Base-by-base conservation (phyloP, 1,139 yeast genomes). In the Yamadazyma taylorii region DNA sequence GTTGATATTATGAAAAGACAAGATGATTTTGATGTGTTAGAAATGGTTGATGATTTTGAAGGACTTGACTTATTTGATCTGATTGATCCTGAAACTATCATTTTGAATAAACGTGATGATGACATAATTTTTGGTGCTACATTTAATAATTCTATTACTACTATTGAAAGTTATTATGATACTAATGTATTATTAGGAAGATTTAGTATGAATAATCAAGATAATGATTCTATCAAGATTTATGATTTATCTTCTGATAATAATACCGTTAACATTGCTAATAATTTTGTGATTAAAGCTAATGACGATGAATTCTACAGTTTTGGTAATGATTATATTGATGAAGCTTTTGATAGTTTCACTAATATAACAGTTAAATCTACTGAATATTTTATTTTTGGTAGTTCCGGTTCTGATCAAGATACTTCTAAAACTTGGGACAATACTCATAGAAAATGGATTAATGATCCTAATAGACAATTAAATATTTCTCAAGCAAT, bases 401-500 rank as follows among this genome's bases (percentile, higher is more conserved):
- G 64, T 37, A 53, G 64, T 3, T 54, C 64, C 3, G 15, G 39
- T 6, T n/a, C n/a, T n/a, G n/a, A n/a, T n/a, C n/a, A n/a, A n/a
- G 53, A 39, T 3, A 36, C 39, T n/a, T 56, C 57, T 23, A 47
- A 48, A 36, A 54, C 69, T 2, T 75, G 79, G 76, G 75, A 75
- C 46, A 60, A 60, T 34, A 49, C 69, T 3, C 50, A 60, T 34
- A 41, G 45, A 3, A 36, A 53, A 29, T 66, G 75, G 71, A 55
- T 67, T n/a, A 61, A 58, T 35, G 58, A 68, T 36, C 37, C 59
- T 5, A 60, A 60, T 10, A 71, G 61, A 12, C 52, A 49, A 40
- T 51, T 76, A 36, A 57, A 70, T 26, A 51, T 75, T 14, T 55
- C 71, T 13, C 65, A 61, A 34, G 72, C 74, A 0, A 42, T 58